phyloP scores from a whole-genome alignment of 352 stramenopile genomes.

The Globisporangium radiosum region DNA sequence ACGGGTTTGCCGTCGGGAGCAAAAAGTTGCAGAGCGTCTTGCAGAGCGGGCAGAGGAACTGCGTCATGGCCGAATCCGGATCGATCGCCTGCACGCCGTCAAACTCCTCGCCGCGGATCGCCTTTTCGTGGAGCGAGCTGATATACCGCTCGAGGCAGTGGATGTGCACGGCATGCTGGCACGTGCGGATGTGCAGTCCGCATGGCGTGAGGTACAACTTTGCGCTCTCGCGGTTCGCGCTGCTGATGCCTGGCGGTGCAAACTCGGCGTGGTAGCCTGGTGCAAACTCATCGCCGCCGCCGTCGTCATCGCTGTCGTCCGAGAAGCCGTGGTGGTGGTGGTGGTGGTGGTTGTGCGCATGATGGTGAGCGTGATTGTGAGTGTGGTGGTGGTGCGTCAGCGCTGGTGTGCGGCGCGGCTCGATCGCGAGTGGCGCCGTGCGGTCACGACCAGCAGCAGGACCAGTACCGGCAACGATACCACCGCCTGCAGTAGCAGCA shows the following conservation, averaged over 20 bases:
- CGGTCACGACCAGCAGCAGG: not conserved
- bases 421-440: not conserved
- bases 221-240: conserved; percentile 35
- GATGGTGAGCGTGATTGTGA: conserved; percentile 19
- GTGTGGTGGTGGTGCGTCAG: conserved; percentile 16
- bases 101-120: conserved; percentile 84
- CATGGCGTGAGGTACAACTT: conserved; percentile 76
- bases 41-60: conserved; percentile 91
- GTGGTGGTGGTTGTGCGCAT: conserved; percentile 17
- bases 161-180: conserved; percentile 83
- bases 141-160: conserved; percentile 86
- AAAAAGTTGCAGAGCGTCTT: conserved; percentile 91
- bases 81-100: conserved; percentile 86
- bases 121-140: conserved; percentile 79
- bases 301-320: conserved; percentile 49
- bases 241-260: conserved; percentile 36
- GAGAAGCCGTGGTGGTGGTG: conserved; percentile 26
- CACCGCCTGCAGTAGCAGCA: conserved; percentile 15
- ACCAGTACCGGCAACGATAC: conserved; percentile 2
- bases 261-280: conserved; percentile 35
- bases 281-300: conserved; percentile 29
- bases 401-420: conserved; percentile 9
- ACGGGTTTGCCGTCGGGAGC: conserved; percentile 66
- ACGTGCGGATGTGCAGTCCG: conserved; percentile 79
- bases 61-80: conserved; percentile 82